Conservation (phyloP, 495 filamentous ascomycete species). For the Penicillium odoratum region DNA sequence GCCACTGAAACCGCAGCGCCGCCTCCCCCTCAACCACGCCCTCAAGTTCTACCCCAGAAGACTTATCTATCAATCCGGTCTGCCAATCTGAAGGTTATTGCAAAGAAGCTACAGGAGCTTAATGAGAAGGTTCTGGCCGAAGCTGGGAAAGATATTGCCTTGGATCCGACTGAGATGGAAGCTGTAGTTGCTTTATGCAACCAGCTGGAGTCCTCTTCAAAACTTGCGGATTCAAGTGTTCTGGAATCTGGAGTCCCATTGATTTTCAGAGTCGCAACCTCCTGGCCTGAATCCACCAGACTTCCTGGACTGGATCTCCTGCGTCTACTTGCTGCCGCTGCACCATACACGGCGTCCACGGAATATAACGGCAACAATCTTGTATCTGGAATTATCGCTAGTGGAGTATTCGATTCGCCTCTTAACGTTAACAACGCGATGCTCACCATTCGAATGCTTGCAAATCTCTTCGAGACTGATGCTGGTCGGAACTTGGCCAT, state of each 20-base stretch:
- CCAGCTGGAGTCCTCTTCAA: constrained; percentile 54
- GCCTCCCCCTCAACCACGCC: constrained; percentile 42
- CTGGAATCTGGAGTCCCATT: constrained; percentile 54
- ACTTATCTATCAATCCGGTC: constrained; percentile 73
- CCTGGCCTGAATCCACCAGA: constrained; percentile 75
- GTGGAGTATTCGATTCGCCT: constrained; percentile 57
- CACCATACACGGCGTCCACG: constrained; percentile 58
- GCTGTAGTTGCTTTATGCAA: constrained; percentile 54
- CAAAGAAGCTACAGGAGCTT: constrained; percentile 71
- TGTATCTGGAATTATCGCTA: constrained; percentile 42
- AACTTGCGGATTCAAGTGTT: constrained; percentile 32
- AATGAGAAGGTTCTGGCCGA: constrained; percentile 65
- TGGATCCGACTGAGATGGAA: constrained; percentile 69
- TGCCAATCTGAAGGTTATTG: constrained; percentile 62
- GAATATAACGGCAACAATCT: constrained; percentile 56
- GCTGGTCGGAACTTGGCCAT: constrained; percentile 65
- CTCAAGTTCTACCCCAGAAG: constrained; percentile 75
- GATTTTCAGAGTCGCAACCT: constrained; percentile 64
- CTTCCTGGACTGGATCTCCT: constrained; percentile 85
- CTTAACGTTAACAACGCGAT: constrained; percentile 74
- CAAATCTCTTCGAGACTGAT: constrained; percentile 81
- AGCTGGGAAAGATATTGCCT: constrained; percentile 69
- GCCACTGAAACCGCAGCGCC: constrained; percentile 30
- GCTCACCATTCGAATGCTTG: constrained; percentile 77
- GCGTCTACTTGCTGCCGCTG: constrained; percentile 70